These are phyloP conservation scores for Claviceps pazoutovae DNA, from an alignment of 2,329 filamentous ascomycete species.

Conservation along the genomic window DNA sequence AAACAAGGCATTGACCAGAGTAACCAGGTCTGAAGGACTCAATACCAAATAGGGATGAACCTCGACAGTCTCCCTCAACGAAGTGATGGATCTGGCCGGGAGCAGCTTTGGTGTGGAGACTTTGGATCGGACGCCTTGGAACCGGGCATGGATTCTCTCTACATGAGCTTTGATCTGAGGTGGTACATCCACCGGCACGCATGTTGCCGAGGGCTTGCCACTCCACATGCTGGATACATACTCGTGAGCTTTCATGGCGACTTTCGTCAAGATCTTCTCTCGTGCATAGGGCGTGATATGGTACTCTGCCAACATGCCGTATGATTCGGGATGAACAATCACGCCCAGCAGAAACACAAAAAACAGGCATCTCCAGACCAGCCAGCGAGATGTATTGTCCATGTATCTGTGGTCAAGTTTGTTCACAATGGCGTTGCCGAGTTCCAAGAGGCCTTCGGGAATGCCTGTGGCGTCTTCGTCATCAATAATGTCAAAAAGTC, in stretches of 20 bases:
- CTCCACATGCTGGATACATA: constrained; percentile 69
- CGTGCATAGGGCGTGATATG: constrained; percentile 85
- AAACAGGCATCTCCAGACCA: constrained; percentile 87
- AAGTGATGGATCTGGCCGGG: constrained; percentile 58
- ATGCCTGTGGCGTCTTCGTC: constrained; percentile 75
- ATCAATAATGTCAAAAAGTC: constrained; percentile 74
- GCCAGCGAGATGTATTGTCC: constrained; percentile 64
- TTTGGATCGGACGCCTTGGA: constrained; percentile 39
- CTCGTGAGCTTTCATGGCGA: constrained; percentile 67
- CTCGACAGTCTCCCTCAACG: constrained; percentile 60
- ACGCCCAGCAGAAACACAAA: constrained; percentile 73
- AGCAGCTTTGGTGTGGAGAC: constrained; percentile 44
- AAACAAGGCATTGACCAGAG: constrained; percentile 70
- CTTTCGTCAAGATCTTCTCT: constrained; percentile 65
- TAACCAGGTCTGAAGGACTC: constrained; percentile 65
- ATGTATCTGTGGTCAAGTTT: constrained; percentile 61
- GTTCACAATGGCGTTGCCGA: constrained; percentile 70
- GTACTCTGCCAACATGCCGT: constrained; percentile 70
- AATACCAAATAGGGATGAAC: constrained; percentile 70
- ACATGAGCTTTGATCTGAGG: constrained; percentile 53
- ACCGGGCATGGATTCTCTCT: constrained; percentile 54
- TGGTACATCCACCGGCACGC: constrained; percentile 33
- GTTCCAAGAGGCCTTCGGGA: constrained; percentile 68
- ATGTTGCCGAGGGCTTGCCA: constrained; percentile 44
- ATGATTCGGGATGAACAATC: constrained; percentile 76